A percentile compares a stretch with the other conserved stretches of the same genome.
Evolutionary conservation across 768 basidiomycete genomes (phyloP).

Genomic region (Ramaria rubella): DNA sequence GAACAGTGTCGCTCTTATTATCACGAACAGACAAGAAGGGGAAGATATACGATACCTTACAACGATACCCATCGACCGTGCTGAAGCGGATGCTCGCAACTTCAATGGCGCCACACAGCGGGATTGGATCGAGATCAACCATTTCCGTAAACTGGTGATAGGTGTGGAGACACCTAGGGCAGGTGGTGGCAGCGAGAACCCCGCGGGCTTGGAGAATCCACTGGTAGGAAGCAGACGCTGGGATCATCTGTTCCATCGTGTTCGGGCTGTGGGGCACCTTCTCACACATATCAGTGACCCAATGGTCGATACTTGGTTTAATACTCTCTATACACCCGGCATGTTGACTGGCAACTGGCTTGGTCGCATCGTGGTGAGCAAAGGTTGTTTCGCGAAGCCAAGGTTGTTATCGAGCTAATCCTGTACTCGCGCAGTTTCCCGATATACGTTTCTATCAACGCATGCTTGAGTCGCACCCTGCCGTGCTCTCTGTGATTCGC

Average conservation of each 20-base stretch:
- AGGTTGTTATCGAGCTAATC: background rate
- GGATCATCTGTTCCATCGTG: constrained; percentile 5
- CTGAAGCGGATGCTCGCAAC: background rate
- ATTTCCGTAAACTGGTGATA: background rate
- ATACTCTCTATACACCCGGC: background rate
- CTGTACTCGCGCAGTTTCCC: background rate
- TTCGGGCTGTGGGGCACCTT: background rate
- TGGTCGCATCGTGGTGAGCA: background rate
- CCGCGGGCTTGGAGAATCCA: background rate
- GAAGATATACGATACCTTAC: background rate
- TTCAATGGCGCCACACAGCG: background rate
- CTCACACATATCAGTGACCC: background rate
- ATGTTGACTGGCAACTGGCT: constrained; percentile 8
- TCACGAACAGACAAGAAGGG: constrained; percentile 5
- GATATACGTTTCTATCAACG: background rate
- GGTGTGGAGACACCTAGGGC: constrained; percentile 2
- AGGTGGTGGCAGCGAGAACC: background rate
- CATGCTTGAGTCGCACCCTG: constrained; percentile 1
- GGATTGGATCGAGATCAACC: constrained; percentile 1
- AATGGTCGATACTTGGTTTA: background rate
- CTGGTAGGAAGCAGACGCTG: constrained; percentile 1
- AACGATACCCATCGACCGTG: background rate
- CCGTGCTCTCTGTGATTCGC: background rate
- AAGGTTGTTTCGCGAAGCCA: no score
- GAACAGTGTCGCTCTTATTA: background rate